Evolutionary conservation across 1,284 basidiomycete genomes (phyloP).

Genomic region (Sporisorium iseilematis-ciliati): DNA sequence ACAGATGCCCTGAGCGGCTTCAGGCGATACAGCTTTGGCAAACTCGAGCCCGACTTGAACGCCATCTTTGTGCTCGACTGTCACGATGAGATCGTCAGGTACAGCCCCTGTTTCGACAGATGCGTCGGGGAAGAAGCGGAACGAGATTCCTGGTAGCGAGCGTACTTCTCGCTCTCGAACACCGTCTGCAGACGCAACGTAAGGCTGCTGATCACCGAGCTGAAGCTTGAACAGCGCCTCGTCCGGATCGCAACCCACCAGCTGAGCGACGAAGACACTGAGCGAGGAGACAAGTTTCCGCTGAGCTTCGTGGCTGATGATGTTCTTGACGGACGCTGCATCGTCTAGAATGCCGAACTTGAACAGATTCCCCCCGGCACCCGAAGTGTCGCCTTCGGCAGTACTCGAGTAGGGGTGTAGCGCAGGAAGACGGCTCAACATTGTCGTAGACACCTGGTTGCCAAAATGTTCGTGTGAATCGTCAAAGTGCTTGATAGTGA

Average conservation of each 20-base stretch:
- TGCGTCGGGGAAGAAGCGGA: no score
- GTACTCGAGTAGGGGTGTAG: constrained; percentile 18
- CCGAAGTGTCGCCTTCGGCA: not conserved
- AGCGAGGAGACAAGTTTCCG: not conserved
- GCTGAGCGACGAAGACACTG: constrained; percentile 7
- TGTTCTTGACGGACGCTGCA: not conserved
- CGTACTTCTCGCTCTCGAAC: no score
- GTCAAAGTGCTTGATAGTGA: no score
- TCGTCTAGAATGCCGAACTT: not conserved
- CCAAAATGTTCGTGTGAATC: no score
- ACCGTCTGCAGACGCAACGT: not conserved
- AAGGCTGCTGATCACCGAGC: not conserved
- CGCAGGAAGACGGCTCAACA: constrained; percentile 17
- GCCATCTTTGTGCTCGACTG: not conserved
- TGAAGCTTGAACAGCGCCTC: constrained; percentile 16
- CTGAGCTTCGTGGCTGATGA: not conserved
- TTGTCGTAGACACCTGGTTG: no score
- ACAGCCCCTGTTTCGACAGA: not conserved
- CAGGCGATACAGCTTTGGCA: not conserved
- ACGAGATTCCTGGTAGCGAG: no score
- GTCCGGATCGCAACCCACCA: constrained; percentile 12
- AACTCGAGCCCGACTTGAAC: constrained; percentile 3
- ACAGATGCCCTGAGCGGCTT: constrained; percentile 7
- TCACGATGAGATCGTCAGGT: not conserved
- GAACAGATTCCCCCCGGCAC: not conserved